Evolutionary conservation across 306 rosid species (phyloP).

Genomic region (Begonia masoniana): DNA sequence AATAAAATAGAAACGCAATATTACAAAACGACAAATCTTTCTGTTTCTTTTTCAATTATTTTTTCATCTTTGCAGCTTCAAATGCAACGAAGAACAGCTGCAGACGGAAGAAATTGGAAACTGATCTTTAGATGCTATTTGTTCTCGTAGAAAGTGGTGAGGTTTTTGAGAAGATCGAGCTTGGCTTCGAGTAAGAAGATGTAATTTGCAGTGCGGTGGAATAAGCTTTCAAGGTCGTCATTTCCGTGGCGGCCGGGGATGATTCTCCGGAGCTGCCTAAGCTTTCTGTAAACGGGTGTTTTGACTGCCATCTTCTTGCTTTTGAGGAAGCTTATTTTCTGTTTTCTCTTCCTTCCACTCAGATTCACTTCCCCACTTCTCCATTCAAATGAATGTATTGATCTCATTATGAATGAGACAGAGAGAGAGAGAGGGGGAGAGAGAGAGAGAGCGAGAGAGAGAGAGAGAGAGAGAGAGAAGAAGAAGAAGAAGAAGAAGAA

Average conservation of each 20-base stretch:
- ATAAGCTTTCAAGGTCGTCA: constrained; percentile 26
- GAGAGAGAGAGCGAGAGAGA: too few species aligned
- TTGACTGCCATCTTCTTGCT: not conserved
- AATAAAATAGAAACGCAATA: too few species aligned
- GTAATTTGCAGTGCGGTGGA: constrained; percentile 31
- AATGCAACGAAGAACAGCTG: too few species aligned
- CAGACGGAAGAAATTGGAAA: too few species aligned
- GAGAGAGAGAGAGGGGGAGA: not conserved
- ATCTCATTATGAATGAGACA: not conserved
- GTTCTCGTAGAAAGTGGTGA: constrained; percentile 20
- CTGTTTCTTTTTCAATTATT: too few species aligned
- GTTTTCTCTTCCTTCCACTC: not conserved
- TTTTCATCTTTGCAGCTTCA: too few species aligned
- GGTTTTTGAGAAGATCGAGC: constrained; percentile 33
- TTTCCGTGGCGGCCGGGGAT: constrained; percentile 31
- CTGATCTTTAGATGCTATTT: too few species aligned
- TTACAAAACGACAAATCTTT: too few species aligned
- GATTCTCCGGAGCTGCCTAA: constrained; percentile 33
- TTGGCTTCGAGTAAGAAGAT: constrained; percentile 39
- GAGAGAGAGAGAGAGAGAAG: too few species aligned
- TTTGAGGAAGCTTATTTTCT: not conserved
- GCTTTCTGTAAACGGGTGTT: constrained; percentile 21
- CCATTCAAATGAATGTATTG: not conserved
- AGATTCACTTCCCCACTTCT: not conserved
- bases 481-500: too few species aligned